A percentile compares a stretch with the other conserved stretches of the same genome.
Conservation (phyloP, 2,329 filamentous ascomycete genomes). For the Cladobotryum protrusum region DNA sequence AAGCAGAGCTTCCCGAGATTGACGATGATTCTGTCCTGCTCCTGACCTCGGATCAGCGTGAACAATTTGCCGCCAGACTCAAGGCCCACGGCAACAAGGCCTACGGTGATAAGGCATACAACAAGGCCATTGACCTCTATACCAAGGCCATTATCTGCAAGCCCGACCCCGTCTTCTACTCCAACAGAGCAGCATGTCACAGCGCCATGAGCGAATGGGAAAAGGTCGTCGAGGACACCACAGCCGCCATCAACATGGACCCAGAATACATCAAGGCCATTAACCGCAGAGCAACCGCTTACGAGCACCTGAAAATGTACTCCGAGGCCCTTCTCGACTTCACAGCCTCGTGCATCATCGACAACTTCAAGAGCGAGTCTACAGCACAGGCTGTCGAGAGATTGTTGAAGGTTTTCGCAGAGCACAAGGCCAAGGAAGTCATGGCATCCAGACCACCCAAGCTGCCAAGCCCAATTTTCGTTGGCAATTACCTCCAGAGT, state of each 20-base stretch:
- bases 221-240: slow-evolving; percentile 95
- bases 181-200: slow-evolving; percentile 95
- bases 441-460: slow-evolving; percentile 78
- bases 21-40: slow-evolving; percentile 49
- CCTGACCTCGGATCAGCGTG: slow-evolving; percentile 61
- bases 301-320: slow-evolving; percentile 86
- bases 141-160: slow-evolving; percentile 95
- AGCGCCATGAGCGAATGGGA: slow-evolving; percentile 91
- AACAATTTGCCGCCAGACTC: slow-evolving; percentile 81
- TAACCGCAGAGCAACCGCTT: slow-evolving; percentile 92
- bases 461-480: slow-evolving; percentile 91
- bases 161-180: slow-evolving; percentile 96
- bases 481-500: slow-evolving; percentile 97
- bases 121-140: slow-evolving; percentile 89
- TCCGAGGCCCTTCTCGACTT: slow-evolving; percentile 95
- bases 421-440: slow-evolving; percentile 87
- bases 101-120: slow-evolving; percentile 90
- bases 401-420: slow-evolving; percentile 92
- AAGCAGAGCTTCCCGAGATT: slow-evolving; percentile 65
- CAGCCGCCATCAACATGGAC: slow-evolving; percentile 87
- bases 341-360: slow-evolving; percentile 98
- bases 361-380: slow-evolving; percentile 87
- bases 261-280: slow-evolving; percentile 95
- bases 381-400: slow-evolving; percentile 88
- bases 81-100: slow-evolving; percentile 96